Base-by-base conservation (phyloP, 2,329 filamentous ascomycete genomes). In the Penicillium sp. region DNA sequence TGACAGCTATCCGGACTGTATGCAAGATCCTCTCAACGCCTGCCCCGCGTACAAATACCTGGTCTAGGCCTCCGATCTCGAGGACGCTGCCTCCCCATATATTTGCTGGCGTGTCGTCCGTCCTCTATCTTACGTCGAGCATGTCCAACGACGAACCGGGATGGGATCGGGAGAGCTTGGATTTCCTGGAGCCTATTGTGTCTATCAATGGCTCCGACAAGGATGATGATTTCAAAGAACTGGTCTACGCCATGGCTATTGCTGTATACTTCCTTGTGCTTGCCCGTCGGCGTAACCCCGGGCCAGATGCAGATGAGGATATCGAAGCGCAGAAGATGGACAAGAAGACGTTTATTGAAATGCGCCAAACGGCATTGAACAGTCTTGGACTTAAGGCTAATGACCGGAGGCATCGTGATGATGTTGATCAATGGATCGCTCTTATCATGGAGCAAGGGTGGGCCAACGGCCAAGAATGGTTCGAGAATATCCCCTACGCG, bases 101-200 rank as follows among this genome's bases (percentile, higher is more conserved):
- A 0, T 83, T 90, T 47, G 87, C 89, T 0, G 91, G 89, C 1
- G 81, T 92, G 50, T 87, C 78, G 26, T 81, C 78, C 3, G 88
- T 78, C 74, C 65, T 82, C 44, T 85, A 83, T 37, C 63, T 75
- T 34, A 65, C 74, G 13, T 66, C 68, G 14, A 62, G 72, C 76
- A 45, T 74, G 73, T 48, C 74, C 78, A 59, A 81, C 77, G 62
- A 75, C 74, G 46, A 81, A 82, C 72, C 72, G 5, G 73, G 79
- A 1, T 66, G 85, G 1, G 72, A 72, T 29, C 67, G 72, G 22
- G 71, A 72, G 14, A 61, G 60, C 34, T 54, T 66, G 11, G 69
- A 72, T 22, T 74, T 76, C 47, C 50, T 75, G 7, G 71, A 72
- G 13, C 69, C 68, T 2, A 62, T 80, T 29, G 65, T 80, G 7